phyloP scores from a whole-genome alignment of 371 early-diverging fungal genomes.

The Cokeromyces recurvatus region DNA sequence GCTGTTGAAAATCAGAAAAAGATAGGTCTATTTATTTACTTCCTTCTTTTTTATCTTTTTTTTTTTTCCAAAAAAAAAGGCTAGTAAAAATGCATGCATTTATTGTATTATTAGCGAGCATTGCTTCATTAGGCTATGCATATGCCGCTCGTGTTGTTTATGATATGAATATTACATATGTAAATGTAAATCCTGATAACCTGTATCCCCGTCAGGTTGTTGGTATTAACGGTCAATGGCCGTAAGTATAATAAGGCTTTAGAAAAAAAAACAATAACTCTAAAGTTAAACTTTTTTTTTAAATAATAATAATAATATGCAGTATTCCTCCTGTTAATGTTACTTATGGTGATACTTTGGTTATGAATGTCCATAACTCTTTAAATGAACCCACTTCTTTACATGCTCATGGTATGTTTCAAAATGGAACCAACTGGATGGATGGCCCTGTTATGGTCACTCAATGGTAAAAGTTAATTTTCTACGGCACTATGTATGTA shows the following conservation, averaged over 20 bases:
- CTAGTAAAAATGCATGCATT: too few species aligned
- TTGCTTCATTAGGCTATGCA: too few species aligned
- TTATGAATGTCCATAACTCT: slow-evolving; percentile 60
- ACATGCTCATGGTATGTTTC: slow-evolving; percentile 70
- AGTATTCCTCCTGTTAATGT: slow-evolving; percentile 45
- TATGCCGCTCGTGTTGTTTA: slow-evolving; percentile 56
- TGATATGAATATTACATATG: slow-evolving; percentile 70
- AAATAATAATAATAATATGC: not conserved
- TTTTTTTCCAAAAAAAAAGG: too few species aligned
- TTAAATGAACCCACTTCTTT: slow-evolving; percentile 58
- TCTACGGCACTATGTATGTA: too few species aligned
- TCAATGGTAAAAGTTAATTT: slow-evolving; percentile 55
- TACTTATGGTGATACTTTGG: slow-evolving; percentile 51
- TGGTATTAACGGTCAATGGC: slow-evolving; percentile 70
- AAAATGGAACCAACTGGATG: slow-evolving; percentile 52
- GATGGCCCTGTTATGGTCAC: slow-evolving; percentile 64
- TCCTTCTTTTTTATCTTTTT: not conserved
- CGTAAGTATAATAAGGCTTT: slow-evolving; percentile 54
- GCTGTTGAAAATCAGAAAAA: too few species aligned
- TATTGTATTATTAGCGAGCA: too few species aligned
- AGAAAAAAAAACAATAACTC: slow-evolving; percentile 3
- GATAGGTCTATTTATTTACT: not conserved
- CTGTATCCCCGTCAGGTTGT: slow-evolving; percentile 59
- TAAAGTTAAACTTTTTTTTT: not conserved
- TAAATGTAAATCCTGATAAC: slow-evolving; percentile 65